A percentile compares a stretch with the other conserved stretches of the same genome.
These are phyloP conservation scores for Lentinula lateritia DNA, from an alignment of 768 basidiomycete species.

Conservation along the genomic window DNA sequence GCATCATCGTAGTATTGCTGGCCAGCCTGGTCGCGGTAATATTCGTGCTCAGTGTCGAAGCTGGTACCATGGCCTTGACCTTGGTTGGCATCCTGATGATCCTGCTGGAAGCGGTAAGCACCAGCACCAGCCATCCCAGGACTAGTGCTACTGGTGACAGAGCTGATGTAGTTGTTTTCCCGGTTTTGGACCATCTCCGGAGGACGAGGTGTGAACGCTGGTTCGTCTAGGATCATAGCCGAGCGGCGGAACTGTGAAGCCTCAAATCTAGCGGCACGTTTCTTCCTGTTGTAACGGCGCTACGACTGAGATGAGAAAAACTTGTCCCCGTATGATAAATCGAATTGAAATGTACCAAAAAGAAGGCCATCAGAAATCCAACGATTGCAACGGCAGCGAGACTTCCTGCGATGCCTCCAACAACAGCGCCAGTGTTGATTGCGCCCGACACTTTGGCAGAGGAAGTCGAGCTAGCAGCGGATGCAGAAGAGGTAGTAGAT, in stretches of 20 bases:
- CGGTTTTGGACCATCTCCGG: slow-evolving; percentile 3
- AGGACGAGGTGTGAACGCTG: background rate
- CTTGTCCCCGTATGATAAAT: no score
- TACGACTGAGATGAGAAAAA: background rate
- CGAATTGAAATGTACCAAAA: background rate
- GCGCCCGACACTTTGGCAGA: background rate
- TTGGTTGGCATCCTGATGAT: background rate
- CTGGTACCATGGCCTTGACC: background rate
- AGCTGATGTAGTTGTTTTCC: slow-evolving; percentile 1
- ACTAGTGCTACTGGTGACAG: background rate
- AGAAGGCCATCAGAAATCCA: background rate
- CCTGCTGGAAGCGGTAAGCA: slow-evolving; percentile 3
- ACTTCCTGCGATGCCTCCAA: slow-evolving; percentile 5
- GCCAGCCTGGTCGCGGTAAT: background rate
- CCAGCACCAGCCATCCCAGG: slow-evolving; percentile 6
- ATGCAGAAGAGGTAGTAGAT: background rate
- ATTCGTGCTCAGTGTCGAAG: background rate
- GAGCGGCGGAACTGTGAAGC: slow-evolving; percentile 7
- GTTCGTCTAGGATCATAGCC: slow-evolving; percentile 5
- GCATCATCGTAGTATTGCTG: slow-evolving; percentile 2
- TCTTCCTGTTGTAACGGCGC: background rate
- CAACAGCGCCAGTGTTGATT: slow-evolving; percentile 5
- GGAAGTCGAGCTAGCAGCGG: background rate
- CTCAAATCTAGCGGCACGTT: background rate
- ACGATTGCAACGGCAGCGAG: background rate